phyloP scores from a whole-genome alignment of 2,329 filamentous ascomycete species.

The Phialocephala sp. region DNA sequence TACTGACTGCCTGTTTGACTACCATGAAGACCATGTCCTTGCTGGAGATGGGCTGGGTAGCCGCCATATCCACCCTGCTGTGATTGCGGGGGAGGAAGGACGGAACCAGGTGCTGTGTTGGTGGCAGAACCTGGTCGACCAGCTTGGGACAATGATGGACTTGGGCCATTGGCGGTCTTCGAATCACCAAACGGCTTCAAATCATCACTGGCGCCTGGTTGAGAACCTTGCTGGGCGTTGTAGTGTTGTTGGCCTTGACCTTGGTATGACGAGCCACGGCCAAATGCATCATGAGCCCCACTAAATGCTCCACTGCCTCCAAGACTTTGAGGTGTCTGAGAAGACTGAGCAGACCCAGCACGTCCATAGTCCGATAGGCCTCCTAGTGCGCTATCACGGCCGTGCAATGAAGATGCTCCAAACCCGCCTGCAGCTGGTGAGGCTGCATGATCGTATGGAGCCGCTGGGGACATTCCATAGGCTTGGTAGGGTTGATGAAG shows the following conservation, averaged over 20 bases:
- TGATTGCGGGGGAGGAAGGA: conserved; percentile 43
- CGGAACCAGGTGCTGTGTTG: conserved; percentile 42
- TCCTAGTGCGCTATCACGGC: conserved; percentile 43
- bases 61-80: conserved; percentile 44
- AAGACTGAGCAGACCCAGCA: conserved; percentile 42
- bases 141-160: conserved; percentile 44
- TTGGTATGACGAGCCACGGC: conserved; percentile 43
- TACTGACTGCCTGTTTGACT: conserved; percentile 44
- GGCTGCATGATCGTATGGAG: conserved; percentile 44
- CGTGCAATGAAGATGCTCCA: conserved; percentile 42
- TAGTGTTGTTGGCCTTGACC: conserved; percentile 43
- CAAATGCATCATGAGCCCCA: conserved; percentile 43
- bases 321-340: conserved; percentile 42
- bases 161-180: conserved; percentile 44
- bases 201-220: conserved; percentile 42
- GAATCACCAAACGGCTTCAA: conserved; percentile 46
- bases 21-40: conserved; percentile 43
- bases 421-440: conserved; percentile 43
- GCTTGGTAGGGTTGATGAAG: conserved; percentile 45
- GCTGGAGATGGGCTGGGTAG: conserved; percentile 44
- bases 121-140: conserved; percentile 45
- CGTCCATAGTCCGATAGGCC: conserved; percentile 45
- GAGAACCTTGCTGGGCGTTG: conserved; percentile 40
- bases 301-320: conserved; percentile 43
- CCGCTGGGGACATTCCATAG: conserved; percentile 43